Base-by-base conservation (phyloP, 345 rosid genomes). In the Dipteronia dyeriana region DNA sequence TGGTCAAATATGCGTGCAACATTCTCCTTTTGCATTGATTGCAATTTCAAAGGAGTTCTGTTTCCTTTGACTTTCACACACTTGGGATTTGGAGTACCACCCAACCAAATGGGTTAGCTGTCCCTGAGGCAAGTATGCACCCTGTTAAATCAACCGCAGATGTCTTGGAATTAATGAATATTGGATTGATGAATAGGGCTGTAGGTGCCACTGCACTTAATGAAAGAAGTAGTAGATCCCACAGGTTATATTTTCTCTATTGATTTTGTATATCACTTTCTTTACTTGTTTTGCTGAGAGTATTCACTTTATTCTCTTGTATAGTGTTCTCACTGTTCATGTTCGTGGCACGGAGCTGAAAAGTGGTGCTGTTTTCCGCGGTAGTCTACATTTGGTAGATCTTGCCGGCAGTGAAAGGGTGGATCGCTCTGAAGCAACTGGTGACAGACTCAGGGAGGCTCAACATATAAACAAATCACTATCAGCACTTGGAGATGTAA, bases 341-440 rank as follows among this genome's bases (percentile, higher is more conserved):
- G 97, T 94, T 39, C 89, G 86, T 47, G 99, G 99, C 43, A 85
- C 74, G 3, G 98, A 94, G 31, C 71, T 86, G 84, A 86, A 90
- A 83, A 86, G 88, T 67, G 90, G 92, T 70, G 86, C 94, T 56
- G 82, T 91, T 47, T 83, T 96, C 77, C 97, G 90, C 65, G 98
- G 98, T 79, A 90, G 86, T 78, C 86, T 96, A 38, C 97, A 96
- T 80, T 81, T 96, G 82, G 94, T 96, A 26, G 99, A 96, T 85
- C 98, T 96, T 66, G 99, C 99, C 70, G 99, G 99, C 64, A 94
- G 99, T 82, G 99, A 96, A 85, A 87, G 98, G 78, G 97, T 96
- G 75, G 98, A 90, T 83, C 92, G 99, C 66, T 94, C 99, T 54
- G 99, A 96, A 88, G 99, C 87, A 77, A 90, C 93, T 26, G 99